phyloP scores from a whole-genome alignment of 1,284 basidiomycete genomes.

The Schizopora paradoxa region DNA sequence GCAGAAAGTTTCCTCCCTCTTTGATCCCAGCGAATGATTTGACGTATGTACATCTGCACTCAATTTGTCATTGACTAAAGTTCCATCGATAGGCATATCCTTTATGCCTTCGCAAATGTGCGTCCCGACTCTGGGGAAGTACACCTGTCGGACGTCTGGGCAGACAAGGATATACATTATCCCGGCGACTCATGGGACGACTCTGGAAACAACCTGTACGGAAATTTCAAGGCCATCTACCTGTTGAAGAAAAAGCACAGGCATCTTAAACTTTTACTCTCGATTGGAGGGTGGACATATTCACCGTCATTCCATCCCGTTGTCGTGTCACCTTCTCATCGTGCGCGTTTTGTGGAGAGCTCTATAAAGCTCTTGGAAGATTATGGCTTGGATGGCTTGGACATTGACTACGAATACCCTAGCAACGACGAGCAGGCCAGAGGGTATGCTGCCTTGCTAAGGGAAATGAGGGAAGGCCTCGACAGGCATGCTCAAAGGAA shows the following conservation, averaged over 20 bases:
- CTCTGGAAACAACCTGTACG: conserved; percentile 79
- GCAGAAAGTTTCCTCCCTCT: conserved; percentile 79
- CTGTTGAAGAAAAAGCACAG: conserved; percentile 83
- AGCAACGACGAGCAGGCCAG: conserved; percentile 61
- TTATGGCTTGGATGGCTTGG: conserved; percentile 66
- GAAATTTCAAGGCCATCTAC: conserved; percentile 91
- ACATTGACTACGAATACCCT: conserved; percentile 86
- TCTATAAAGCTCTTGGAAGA: conserved; percentile 82
- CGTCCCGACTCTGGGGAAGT: conserved; percentile 80
- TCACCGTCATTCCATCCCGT: conserved; percentile 76
- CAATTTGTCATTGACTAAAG: conserved; percentile 12
- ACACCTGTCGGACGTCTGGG: conserved; percentile 86
- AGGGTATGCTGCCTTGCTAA: conserved; percentile 69
- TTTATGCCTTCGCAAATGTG: conserved; percentile 90
- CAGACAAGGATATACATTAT: conserved; percentile 85
- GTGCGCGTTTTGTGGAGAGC: conserved; percentile 74
- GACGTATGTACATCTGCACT: conserved; percentile 55
- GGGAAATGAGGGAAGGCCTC: conserved; percentile 62
- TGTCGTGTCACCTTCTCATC: conserved; percentile 54
- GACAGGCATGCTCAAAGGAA: conserved; percentile 63
- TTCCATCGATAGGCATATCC: conserved; percentile 52
- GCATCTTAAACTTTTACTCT: conserved; percentile 80
- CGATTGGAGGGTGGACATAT: conserved; percentile 91
- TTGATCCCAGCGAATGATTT: conserved; percentile 77
- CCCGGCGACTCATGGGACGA: conserved; percentile 90